A percentile compares a stretch with the other conserved stretches of the same genome.
phyloP scores from a whole-genome alignment of 2,329 filamentous ascomycete species.

The Xylaria sp. region DNA sequence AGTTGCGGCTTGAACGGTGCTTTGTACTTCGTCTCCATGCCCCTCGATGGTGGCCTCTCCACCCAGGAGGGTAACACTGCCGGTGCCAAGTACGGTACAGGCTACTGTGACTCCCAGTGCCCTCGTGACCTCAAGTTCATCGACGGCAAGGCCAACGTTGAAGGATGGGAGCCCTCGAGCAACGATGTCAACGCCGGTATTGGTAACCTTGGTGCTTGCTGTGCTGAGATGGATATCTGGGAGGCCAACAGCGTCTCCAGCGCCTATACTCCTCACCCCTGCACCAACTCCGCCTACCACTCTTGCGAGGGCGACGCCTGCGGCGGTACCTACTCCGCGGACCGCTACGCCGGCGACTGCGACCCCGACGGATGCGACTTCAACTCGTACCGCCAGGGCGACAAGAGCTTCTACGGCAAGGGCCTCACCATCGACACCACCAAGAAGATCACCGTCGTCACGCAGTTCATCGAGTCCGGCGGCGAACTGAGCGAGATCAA shows the following conservation, averaged over 20 bases:
- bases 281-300: slow-evolving; percentile 52
- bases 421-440: slow-evolving; percentile 60
- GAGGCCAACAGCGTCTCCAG: slow-evolving; percentile 64
- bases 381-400: slow-evolving; percentile 67
- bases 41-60: slow-evolving; percentile 55
- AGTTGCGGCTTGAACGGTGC: slow-evolving; percentile 68
- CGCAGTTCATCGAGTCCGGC: slow-evolving; percentile 59
- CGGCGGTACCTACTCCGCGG: slow-evolving; percentile 52
- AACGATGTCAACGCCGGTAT: slow-evolving; percentile 57
- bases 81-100: slow-evolving; percentile 61
- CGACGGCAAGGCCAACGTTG: slow-evolving; percentile 52
- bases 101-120: slow-evolving; percentile 59
- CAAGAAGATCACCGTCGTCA: slow-evolving; percentile 63
- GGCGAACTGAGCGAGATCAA: slow-evolving; percentile 58
- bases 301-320: slow-evolving; percentile 53
- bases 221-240: slow-evolving; percentile 67
- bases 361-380: slow-evolving; percentile 70
- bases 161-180: slow-evolving; percentile 52
- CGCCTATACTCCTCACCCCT: slow-evolving; percentile 66
- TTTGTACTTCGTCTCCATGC: slow-evolving; percentile 63
- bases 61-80: slow-evolving; percentile 52
- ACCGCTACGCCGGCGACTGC: slow-evolving; percentile 63
- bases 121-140: slow-evolving; percentile 58
- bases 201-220: slow-evolving; percentile 58
- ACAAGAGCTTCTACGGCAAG: slow-evolving; percentile 62